phyloP scores from a whole-genome alignment of 2,329 filamentous ascomycete genomes.

The Ascochyta lentis region DNA sequence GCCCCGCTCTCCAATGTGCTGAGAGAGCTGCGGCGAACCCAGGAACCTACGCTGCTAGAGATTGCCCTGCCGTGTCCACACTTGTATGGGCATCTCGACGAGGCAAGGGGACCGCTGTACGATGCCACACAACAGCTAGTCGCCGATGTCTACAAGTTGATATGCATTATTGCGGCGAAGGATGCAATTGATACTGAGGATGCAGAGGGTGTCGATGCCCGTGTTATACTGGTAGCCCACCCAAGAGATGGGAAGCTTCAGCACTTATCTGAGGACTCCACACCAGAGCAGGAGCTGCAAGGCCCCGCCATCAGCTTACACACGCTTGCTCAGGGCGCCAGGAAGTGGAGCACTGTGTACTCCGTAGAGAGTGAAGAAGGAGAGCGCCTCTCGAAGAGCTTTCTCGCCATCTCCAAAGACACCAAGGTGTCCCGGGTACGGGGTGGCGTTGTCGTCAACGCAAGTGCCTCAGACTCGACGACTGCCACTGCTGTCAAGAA shows the following conservation, averaged over 20 bases:
- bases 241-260: slow-evolving; percentile 41
- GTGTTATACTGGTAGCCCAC: slow-evolving; percentile 76
- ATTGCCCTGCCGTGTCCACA: slow-evolving; percentile 70
- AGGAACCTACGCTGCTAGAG: slow-evolving; percentile 56
- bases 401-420: slow-evolving; percentile 44
- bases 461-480: neutral
- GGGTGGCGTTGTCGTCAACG: slow-evolving; percentile 40
- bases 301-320: slow-evolving; percentile 60
- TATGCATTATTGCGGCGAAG: slow-evolving; percentile 74
- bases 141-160: slow-evolving; percentile 77
- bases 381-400: slow-evolving; percentile 61
- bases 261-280: slow-evolving; percentile 28
- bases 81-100: slow-evolving; percentile 59
- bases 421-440: slow-evolving; percentile 44
- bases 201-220: slow-evolving; percentile 75
- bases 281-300: slow-evolving; percentile 40
- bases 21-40: slow-evolving; percentile 45
- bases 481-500: slow-evolving; percentile 20
- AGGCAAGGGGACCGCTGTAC: slow-evolving; percentile 67
- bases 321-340: slow-evolving; percentile 56
- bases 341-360: slow-evolving; percentile 71
- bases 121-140: slow-evolving; percentile 74
- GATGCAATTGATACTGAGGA: slow-evolving; percentile 68
- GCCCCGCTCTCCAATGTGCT: slow-evolving; percentile 53
- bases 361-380: slow-evolving; percentile 70